Evolutionary conservation across 345 rosid species (phyloP).

Genomic region (Anacardium occidentale): DNA sequence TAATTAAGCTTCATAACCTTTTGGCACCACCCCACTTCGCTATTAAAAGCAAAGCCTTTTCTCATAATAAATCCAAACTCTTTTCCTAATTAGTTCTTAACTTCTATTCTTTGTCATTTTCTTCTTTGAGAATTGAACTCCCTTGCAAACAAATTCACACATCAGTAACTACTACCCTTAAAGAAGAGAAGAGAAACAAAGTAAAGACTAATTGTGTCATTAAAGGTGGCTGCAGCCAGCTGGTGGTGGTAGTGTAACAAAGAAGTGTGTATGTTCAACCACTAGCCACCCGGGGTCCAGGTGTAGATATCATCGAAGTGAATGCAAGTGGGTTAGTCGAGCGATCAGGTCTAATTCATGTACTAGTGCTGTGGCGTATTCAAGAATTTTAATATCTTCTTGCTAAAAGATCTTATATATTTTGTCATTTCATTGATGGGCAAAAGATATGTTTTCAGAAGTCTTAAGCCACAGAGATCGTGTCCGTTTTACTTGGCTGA

Average conservation of each 20-base stretch:
- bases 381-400: too few relatives aligned
- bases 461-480: not conserved
- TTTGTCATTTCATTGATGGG: too few relatives aligned
- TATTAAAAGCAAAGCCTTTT: not conserved
- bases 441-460: not conserved
- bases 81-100: not conserved
- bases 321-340: constrained; percentile 28
- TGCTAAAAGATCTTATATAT: too few relatives aligned
- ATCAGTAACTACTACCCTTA: not conserved
- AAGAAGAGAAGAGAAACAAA: not conserved
- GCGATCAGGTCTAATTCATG: not conserved
- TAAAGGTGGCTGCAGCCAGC: too few relatives aligned
- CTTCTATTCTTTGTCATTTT: not conserved
- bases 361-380: not conserved
- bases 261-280: constrained; percentile 31
- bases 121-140: constrained; percentile 9
- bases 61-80: constrained; percentile 5
- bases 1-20: constrained; percentile 14
- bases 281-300: constrained; percentile 43
- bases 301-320: constrained; percentile 34
- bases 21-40: not conserved
- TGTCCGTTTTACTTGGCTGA: too few relatives aligned
- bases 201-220: constrained; percentile 2
- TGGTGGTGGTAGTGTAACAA: constrained; percentile 9
- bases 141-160: not conserved